These are phyloP conservation scores for Starmerella scarabaei DNA, from an alignment of 805 yeast genomes.

Conservation along the genomic window DNA sequence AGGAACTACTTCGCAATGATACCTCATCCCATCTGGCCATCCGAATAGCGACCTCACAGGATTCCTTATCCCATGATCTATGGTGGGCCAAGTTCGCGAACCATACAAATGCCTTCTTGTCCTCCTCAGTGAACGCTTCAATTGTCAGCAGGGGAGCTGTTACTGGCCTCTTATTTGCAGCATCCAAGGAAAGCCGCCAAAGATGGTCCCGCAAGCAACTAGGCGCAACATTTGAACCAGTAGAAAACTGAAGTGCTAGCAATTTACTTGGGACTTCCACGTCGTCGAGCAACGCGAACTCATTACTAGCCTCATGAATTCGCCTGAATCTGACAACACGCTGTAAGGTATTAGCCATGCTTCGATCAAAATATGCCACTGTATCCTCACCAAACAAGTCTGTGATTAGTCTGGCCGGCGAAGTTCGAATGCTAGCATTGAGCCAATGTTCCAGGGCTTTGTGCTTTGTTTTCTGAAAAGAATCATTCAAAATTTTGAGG, in stretches of 20 bases:
- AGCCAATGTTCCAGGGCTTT: slow-evolving; percentile 4
- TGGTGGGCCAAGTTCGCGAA: slow-evolving; percentile 5
- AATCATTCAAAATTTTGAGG: slow-evolving; percentile 6
- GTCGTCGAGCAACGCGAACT: too few relatives aligned
- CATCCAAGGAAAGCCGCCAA: background rate
- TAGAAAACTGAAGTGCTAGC: too few relatives aligned
- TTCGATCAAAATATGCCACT: too few relatives aligned
- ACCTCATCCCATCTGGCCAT: slow-evolving; percentile 3
- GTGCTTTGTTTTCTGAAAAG: slow-evolving; percentile 2
- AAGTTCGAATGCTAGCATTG: background rate
- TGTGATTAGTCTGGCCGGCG: background rate
- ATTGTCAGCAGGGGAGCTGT: background rate
- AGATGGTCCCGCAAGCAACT: background rate
- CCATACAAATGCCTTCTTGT: slow-evolving; percentile 9
- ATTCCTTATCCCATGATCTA: background rate
- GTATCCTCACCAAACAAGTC: too few relatives aligned
- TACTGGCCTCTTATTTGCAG: background rate
- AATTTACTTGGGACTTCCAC: too few relatives aligned
- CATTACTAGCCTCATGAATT: too few relatives aligned
- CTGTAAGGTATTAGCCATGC: too few relatives aligned
- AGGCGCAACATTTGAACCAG: background rate
- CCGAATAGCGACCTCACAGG: background rate
- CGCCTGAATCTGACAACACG: too few relatives aligned
- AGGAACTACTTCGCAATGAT: background rate
- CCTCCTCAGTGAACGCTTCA: slow-evolving; percentile 7